These are phyloP conservation scores for Boletus barrowsii DNA, from an alignment of 768 basidiomycete genomes.

Conservation along the genomic window DNA sequence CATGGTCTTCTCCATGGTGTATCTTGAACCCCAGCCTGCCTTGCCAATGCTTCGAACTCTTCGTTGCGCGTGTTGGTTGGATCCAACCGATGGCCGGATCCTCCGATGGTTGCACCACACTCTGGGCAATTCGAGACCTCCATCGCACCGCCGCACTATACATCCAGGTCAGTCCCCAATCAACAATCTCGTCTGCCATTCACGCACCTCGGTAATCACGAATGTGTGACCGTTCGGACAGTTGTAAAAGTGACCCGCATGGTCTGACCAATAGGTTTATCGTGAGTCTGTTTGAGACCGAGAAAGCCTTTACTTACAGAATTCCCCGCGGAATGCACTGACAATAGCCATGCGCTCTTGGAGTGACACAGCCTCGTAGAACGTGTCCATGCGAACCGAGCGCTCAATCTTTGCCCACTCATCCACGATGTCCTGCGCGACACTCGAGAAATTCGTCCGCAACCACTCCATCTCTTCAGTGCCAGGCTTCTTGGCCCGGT, in stretches of 20 bases:
- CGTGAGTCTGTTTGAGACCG: not conserved
- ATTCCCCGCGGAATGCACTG: conserved; percentile 38
- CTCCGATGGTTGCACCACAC: conserved; percentile 54
- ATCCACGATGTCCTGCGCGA: conserved; percentile 37
- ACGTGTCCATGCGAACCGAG: conserved; percentile 40
- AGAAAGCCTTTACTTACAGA: conserved; percentile 34
- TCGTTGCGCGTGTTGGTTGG: conserved; percentile 41
- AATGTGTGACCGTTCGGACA: conserved; percentile 63
- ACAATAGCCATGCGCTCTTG: conserved; percentile 53
- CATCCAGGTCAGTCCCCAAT: no score
- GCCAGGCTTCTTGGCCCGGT: conserved; percentile 26
- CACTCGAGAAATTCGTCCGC: conserved; percentile 36
- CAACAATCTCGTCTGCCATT: not conserved
- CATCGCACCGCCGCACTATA: conserved; percentile 63
- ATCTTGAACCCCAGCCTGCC: conserved; percentile 28
- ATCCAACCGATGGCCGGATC: conserved; percentile 40
- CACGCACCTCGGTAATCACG: conserved; percentile 51
- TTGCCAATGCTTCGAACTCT: conserved; percentile 48
- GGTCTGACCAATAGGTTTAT: conserved; percentile 21
- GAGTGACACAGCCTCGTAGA: conserved; percentile 51
- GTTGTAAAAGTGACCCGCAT: conserved; percentile 46
- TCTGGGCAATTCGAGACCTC: conserved; percentile 50
- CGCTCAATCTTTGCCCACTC: conserved; percentile 46
- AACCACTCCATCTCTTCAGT: conserved; percentile 39
- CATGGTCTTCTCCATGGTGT: conserved; percentile 31